A percentile compares a stretch with the other conserved stretches of the same genome.
Evolutionary conservation across 345 rosid genomes (phyloP).

Genomic region (Fremontodendron californicum): DNA sequence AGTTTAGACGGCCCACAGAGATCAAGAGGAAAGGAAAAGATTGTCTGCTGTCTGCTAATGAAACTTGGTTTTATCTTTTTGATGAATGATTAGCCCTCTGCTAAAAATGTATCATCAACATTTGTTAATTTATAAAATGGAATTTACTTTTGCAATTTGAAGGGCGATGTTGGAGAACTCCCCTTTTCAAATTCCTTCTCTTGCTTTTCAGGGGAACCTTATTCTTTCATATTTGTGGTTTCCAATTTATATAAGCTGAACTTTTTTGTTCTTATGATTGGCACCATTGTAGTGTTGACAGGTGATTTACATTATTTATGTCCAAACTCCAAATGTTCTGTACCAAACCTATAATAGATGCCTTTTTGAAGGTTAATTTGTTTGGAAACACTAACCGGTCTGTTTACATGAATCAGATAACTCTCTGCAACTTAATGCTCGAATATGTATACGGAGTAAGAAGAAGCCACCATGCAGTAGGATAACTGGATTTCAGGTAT

Average conservation of each 20-base stretch:
- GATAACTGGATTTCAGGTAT: conserved; percentile 48
- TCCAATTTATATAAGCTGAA: neutral
- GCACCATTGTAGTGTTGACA: neutral
- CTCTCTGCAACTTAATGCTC: conserved; percentile 26
- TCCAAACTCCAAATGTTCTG: neutral
- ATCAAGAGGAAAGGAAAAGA: neutral
- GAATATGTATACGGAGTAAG: conserved; percentile 34
- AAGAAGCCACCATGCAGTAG: conserved; percentile 39
- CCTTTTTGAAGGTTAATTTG: conserved; percentile 16
- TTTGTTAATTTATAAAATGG: neutral
- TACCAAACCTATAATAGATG: neutral
- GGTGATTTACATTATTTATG: neutral
- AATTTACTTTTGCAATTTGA: neutral
- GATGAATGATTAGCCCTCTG: neutral
- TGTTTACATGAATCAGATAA: conserved; percentile 39
- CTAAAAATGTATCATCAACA: neutral
- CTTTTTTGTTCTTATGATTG: neutral
- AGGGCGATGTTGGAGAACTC: neutral
- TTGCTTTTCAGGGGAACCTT: neutral
- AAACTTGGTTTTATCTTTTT: neutral
- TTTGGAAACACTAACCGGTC: conserved; percentile 23
- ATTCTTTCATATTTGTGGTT: neutral
- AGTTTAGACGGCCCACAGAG: neutral
- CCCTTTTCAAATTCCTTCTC: neutral
- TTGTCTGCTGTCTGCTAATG: neutral